Percentiles rank a stretch among this genome's conserved stretches.
Conservation (phyloP, 257 asterid species). For the Lycium ferocissimum region DNA sequence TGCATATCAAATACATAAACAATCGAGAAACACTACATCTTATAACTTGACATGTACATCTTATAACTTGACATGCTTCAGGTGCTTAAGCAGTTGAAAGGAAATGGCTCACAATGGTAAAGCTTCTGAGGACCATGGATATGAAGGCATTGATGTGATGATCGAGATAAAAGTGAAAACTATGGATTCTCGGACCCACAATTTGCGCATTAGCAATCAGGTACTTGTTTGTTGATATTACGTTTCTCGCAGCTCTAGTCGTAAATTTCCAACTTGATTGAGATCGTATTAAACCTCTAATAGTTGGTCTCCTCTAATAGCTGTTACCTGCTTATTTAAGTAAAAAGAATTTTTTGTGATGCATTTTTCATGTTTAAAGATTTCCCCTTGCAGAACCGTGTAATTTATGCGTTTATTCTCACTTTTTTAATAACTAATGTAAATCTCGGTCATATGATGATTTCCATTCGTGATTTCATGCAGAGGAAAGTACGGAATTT, state of each 20-base stretch:
- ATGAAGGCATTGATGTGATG: background rate
- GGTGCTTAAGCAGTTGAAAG: background rate
- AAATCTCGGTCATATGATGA: background rate
- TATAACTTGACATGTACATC: background rate
- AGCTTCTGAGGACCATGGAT: background rate
- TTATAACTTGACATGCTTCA: too few relatives aligned
- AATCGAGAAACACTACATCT: background rate
- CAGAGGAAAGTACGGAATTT: background rate
- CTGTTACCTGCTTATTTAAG: background rate
- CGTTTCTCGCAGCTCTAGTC: background rate
- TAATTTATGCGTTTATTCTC: background rate
- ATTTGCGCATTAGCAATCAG: background rate
- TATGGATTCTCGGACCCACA: background rate
- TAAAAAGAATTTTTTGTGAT: background rate
- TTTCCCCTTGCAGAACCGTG: background rate
- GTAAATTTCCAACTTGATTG: too few relatives aligned
- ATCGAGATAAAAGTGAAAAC: background rate
- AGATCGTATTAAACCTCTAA: too few relatives aligned
- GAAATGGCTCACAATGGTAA: background rate
- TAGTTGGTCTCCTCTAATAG: too few relatives aligned
- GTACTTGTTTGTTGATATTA: constrained; percentile 1
- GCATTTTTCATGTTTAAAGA: background rate
- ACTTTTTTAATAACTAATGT: background rate
- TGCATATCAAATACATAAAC: background rate
- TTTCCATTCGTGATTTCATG: background rate